Conservation (phyloP, 2,329 filamentous ascomycete genomes). For the Tolypocladium inflatum region DNA sequence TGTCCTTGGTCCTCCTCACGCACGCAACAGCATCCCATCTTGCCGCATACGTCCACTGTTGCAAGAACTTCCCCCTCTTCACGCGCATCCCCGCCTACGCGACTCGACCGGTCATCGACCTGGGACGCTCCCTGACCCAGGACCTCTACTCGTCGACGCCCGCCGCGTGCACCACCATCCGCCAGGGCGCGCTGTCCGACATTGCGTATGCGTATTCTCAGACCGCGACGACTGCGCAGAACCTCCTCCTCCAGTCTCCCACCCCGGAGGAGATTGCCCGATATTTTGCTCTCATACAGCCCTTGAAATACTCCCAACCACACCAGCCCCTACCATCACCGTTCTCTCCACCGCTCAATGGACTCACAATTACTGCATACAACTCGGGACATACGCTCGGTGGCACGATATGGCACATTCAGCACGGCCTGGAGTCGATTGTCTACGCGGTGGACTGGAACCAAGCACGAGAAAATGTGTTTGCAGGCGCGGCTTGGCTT, state of each 20-base stretch:
- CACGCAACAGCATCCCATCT: slow-evolving; percentile 89
- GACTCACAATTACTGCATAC: slow-evolving; percentile 91
- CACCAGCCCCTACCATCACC: slow-evolving; percentile 82
- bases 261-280: slow-evolving; percentile 80
- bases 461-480: slow-evolving; percentile 90
- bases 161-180: slow-evolving; percentile 76
- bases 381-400: slow-evolving; percentile 93
- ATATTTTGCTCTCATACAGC: slow-evolving; percentile 85
- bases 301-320: slow-evolving; percentile 93
- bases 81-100: slow-evolving; percentile 90
- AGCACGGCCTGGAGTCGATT: slow-evolving; percentile 91
- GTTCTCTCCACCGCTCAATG: slow-evolving; percentile 81
- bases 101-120: slow-evolving; percentile 83
- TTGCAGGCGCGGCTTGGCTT: slow-evolving; percentile 88
- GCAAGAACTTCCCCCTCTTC: slow-evolving; percentile 91
- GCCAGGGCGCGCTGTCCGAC: slow-evolving; percentile 61
- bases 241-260: slow-evolving; percentile 59
- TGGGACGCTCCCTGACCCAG: slow-evolving; percentile 82
- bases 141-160: slow-evolving; percentile 89
- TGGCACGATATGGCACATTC: slow-evolving; percentile 98
- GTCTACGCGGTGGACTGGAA: slow-evolving; percentile 99
- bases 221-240: slow-evolving; percentile 36
- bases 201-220: slow-evolving; percentile 44
- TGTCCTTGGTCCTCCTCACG: slow-evolving; percentile 89
- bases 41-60: slow-evolving; percentile 90